A percentile compares a stretch with the other conserved stretches of the same genome.
Conservation (phyloP, 2,329 filamentous ascomycete species). For the Pseudogymnoascus sp. region DNA sequence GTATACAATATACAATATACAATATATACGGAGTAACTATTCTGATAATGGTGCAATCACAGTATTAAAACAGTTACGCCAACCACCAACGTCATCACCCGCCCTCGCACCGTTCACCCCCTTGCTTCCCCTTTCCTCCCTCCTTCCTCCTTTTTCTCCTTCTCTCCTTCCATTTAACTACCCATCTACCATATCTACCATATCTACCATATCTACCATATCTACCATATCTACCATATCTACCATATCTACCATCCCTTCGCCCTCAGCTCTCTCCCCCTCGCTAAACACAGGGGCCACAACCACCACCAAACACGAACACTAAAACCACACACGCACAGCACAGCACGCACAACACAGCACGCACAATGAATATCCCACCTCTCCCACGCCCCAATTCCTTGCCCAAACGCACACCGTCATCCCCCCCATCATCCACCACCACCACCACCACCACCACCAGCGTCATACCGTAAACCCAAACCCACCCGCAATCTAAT, state of each 20-base stretch:
- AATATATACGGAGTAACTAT: not conserved
- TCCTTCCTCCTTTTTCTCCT: not conserved
- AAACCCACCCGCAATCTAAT: not conserved
- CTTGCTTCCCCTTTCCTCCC: not conserved
- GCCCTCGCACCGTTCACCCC: not conserved
- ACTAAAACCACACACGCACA: not conserved
- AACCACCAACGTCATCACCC: not conserved
- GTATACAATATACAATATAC: too few species aligned
- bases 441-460: not conserved
- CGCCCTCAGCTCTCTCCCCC: not conserved
- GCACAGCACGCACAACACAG: too few species aligned
- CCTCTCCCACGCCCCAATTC: not conserved
- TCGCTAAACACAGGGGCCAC: not conserved
- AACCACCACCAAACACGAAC: not conserved
- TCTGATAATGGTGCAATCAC: not conserved
- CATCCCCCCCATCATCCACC: not conserved
- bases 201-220: too few species aligned
- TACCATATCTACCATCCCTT: not conserved
- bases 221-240: too few species aligned
- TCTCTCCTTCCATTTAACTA: not conserved
- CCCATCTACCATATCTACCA: too few species aligned
- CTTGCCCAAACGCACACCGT: not conserved
- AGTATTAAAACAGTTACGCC: not conserved
- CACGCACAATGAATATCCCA: not conserved
- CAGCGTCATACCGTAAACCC: not conserved